These are phyloP conservation scores for Chalciporus chontae DNA, from an alignment of 768 basidiomycete species.

Conservation along the genomic window DNA sequence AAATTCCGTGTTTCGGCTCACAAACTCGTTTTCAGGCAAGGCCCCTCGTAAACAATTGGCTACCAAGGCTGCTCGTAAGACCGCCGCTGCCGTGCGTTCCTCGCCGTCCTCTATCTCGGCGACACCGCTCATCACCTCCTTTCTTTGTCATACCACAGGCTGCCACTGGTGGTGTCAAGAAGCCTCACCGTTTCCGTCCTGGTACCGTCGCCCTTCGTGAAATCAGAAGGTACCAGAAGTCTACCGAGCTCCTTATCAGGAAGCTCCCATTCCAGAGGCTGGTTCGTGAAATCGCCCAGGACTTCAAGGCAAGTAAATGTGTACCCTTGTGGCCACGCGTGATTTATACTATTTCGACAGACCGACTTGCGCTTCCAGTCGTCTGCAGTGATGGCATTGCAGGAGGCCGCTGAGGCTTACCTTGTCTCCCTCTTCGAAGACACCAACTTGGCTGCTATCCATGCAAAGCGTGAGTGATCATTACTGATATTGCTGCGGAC, in stretches of 20 bases:
- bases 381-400: slow-evolving; percentile 89
- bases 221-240: slow-evolving; percentile 97
- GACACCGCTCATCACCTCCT: slow-evolving; percentile 3
- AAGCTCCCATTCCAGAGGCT: slow-evolving; percentile 99
- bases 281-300: slow-evolving; percentile 95
- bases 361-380: slow-evolving; percentile 95
- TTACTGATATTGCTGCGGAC: background rate
- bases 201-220: slow-evolving; percentile 99
- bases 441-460: slow-evolving; percentile 89
- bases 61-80: slow-evolving; percentile 93
- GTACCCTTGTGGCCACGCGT: background rate
- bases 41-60: slow-evolving; percentile 94
- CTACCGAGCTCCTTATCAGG: slow-evolving; percentile 97
- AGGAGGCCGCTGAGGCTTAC: slow-evolving; percentile 90
- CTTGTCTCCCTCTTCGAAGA: slow-evolving; percentile 85
- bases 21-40: slow-evolving; percentile 53
- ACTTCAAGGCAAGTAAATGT: slow-evolving; percentile 71
- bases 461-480: slow-evolving; percentile 64
- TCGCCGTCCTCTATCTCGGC: background rate
- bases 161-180: slow-evolving; percentile 97
- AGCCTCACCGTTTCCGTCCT: slow-evolving; percentile 95
- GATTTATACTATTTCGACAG: slow-evolving; percentile 33
- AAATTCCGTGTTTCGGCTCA: slow-evolving; percentile 17
- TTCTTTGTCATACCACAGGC: slow-evolving; percentile 38
- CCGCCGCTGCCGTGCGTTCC: slow-evolving; percentile 59